Percentiles rank a stretch among this genome's conserved stretches.
phyloP scores from a whole-genome alignment of 805 yeast species.

The Yamadazyma endophytica region DNA sequence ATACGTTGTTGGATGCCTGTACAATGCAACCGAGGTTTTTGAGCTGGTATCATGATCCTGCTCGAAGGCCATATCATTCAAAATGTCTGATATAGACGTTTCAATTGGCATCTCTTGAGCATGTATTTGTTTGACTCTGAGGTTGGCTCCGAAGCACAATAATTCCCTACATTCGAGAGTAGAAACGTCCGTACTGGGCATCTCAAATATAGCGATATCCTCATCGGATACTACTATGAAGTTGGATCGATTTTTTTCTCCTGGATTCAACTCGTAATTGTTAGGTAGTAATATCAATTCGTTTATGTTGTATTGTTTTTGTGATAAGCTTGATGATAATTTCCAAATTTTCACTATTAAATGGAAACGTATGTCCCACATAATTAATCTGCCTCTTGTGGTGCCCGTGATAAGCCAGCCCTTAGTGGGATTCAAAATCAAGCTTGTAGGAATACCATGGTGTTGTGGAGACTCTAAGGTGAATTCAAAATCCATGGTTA shows the following conservation, averaged over 20 bases:
- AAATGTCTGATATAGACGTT: slow-evolving; percentile 7
- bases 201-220: slow-evolving; percentile 48
- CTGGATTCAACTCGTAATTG: not conserved
- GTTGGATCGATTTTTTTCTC: slow-evolving; percentile 2
- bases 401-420: slow-evolving; percentile 78
- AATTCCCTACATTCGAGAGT: slow-evolving; percentile 50
- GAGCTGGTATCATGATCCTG: slow-evolving; percentile 6
- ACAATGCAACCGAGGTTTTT: slow-evolving; percentile 3
- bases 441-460: slow-evolving; percentile 64
- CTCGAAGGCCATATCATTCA: slow-evolving; percentile 6
- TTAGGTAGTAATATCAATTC: slow-evolving; percentile 8
- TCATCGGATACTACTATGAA: too few relatives aligned
- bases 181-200: slow-evolving; percentile 75
- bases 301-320: slow-evolving; percentile 9
- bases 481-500: slow-evolving; percentile 44
- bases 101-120: slow-evolving; percentile 18
- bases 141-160: slow-evolving; percentile 10
- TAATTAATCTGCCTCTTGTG: slow-evolving; percentile 60
- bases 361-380: slow-evolving; percentile 80
- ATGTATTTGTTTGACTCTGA: slow-evolving; percentile 16
- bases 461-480: slow-evolving; percentile 50
- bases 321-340: slow-evolving; percentile 33
- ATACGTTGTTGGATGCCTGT: slow-evolving; percentile 4
- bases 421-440: slow-evolving; percentile 49
- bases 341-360: slow-evolving; percentile 59